Evolutionary conservation across 768 basidiomycete species (phyloP), one percentile per base, ranked within the genome.

Genomic region (Cyathus striatus): DNA sequence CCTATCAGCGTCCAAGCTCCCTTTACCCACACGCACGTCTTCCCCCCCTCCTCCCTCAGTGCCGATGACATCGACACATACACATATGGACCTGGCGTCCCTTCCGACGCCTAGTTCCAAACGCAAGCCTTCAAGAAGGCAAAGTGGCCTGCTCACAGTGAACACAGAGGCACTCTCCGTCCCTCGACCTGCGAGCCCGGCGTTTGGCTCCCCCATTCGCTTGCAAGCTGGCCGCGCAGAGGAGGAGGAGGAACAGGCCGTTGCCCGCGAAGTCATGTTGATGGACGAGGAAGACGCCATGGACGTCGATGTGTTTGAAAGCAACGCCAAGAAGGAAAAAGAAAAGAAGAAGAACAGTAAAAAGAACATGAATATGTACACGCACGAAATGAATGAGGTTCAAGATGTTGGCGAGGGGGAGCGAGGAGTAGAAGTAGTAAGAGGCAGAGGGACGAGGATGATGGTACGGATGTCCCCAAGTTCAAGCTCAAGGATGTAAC

Each of bases 401-500:
- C 23, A 26, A 38, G 27, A 9, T 30, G 49, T 33, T 21, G 47
- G 30, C n/a, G 53, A 55, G n/a, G n/a, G 34, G 52, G 48, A 27
- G 51, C 57, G 30, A 62, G 59, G 42, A 43, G 59, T 23, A 65
- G 64, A 42, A 73, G 79, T 52, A 63, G 51, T 26, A 69, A 61
- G 54, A 64, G 65, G 44, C 64, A 64, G 30, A 49, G 54, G 43
- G 49, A 49, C 24, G 56, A 58, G 48, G 62, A 56, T 57, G 64
- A 48, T 46, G 46, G 51, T 34, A 54, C 52, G 41, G 69, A 68
- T 50, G 65, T 63, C 46, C 54, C 59, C 49, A 65, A 79, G 55
- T 60, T 64, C 39, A 79, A 72, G 60, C 62, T 82, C 45, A 81
- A 79, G 63, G 82, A 84, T 54, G 74, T 83, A 48, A 83, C 80